phyloP scores from a whole-genome alignment of 306 rosid species.

The Casuarina glauca region DNA sequence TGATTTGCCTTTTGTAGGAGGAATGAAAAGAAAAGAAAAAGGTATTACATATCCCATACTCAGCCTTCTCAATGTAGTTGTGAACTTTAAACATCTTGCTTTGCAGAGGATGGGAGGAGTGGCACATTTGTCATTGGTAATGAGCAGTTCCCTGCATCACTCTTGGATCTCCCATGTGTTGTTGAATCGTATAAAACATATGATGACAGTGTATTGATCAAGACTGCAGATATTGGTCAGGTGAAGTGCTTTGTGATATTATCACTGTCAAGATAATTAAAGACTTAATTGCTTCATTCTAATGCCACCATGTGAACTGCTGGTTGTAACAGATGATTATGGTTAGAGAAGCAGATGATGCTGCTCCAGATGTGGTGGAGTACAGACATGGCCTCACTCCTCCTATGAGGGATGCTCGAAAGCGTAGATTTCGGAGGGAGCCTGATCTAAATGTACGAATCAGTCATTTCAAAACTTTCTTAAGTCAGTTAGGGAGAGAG shows the following conservation, averaged over 20 bases:
- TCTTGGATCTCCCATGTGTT: constrained; percentile 77
- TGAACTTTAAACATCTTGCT: constrained; percentile 8
- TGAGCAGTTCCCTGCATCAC: constrained; percentile 75
- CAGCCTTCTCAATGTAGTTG: background rate
- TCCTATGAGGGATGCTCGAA: constrained; percentile 95
- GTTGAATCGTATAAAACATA: constrained; percentile 87
- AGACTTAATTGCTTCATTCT: constrained; percentile 8
- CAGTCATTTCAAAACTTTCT: constrained; percentile 1
- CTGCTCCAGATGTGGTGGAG: constrained; percentile 67
- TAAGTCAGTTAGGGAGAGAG: too few species aligned
- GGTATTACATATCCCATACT: background rate
- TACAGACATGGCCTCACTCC: constrained; percentile 94
- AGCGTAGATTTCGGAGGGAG: constrained; percentile 90
- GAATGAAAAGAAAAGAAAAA: background rate
- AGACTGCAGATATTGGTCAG: constrained; percentile 74
- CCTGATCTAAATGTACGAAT: constrained; percentile 80
- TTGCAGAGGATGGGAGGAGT: constrained; percentile 62
- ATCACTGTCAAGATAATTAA: background rate
- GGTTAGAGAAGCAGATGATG: constrained; percentile 61
- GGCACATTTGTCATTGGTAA: constrained; percentile 61
- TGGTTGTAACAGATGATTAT: constrained; percentile 57
- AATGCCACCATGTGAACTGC: background rate
- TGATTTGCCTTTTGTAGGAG: background rate
- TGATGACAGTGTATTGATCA: constrained; percentile 75
- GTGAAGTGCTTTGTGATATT: constrained; percentile 20